Evolutionary conservation across 1,139 yeast species (phyloP), one percentile per base, ranked within the genome.

Genomic region (Yamadazyma taylorii): DNA sequence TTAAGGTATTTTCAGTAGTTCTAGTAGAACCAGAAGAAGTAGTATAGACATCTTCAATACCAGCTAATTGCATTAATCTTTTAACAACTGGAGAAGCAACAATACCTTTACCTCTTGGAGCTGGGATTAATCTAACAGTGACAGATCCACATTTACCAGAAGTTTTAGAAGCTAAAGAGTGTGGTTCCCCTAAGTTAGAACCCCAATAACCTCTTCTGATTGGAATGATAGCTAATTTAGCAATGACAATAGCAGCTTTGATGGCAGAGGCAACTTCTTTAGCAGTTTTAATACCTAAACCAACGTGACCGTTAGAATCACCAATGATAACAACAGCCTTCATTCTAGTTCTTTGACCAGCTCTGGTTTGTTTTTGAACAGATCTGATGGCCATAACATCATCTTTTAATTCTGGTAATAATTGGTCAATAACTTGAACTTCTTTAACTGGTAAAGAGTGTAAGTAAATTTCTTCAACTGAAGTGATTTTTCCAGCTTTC

Each of bases 131-230:
- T 86, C 97, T 90, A 59, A 89, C 96, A 52, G 84, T 73, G 67
- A 92, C 97, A 74, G 97, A 90, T 82, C 97, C 97, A 81, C 97
- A 90, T 88, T 89, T 90, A 81, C 97, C 97, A 57, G 97, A 85
- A 69, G 90, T 88, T 89, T 92, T 92, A 78, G 85, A 78, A 66
- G 96, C 94, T 70, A 92, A 85, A 57, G 98, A 87, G 86, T 92
- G 99, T 68, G 98, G 98, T 75, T 87, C 85, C 84, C 98, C 99
- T 75, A 92, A 87, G 82, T 88, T 87, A 73, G 96, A 76, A 78
- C 99, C 99, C 99, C 99, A 92, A 92, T 92, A 92, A 81, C 99
- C 99, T 84, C 98, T 89, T 85, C 99, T 90, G 79, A 94, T 92
- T 71, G 99, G 99, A 70, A 94, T 89, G 74, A 92, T 86, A 57